phyloP scores from a whole-genome alignment of 441 rosid species.

The Populus hybrid region DNA sequence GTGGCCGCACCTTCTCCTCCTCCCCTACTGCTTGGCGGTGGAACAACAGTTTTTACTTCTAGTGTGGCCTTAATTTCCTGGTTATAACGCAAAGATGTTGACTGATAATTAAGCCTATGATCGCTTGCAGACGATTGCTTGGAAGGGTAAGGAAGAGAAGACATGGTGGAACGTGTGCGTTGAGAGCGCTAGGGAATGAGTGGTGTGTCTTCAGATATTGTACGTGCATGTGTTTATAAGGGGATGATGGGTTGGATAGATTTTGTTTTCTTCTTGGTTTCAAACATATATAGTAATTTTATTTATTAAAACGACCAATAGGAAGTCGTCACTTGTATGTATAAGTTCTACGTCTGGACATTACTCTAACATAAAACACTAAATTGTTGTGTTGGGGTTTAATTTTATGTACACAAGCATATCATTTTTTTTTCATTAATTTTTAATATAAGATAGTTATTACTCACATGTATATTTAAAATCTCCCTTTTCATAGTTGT shows the following conservation, averaged over 20 bases:
- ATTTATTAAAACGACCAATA: too few relatives aligned
- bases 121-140: neutral
- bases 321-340: neutral
- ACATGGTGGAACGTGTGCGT: neutral
- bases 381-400: neutral
- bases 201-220: neutral
- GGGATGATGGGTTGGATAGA: neutral
- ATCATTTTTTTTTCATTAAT: too few relatives aligned
- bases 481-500: too few relatives aligned
- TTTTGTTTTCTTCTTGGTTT: too few relatives aligned
- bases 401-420: too few relatives aligned
- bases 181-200: neutral
- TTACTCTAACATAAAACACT: neutral
- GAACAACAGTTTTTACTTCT: neutral
- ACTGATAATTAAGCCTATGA: neutral
- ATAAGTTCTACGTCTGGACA: neutral
- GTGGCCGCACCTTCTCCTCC: too few relatives aligned
- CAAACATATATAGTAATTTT: too few relatives aligned
- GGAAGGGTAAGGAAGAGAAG: neutral
- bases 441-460: too few relatives aligned
- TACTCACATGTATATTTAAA: too few relatives aligned
- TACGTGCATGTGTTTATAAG: neutral
- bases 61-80: neutral
- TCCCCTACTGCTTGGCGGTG: neutral
- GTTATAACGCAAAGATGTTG: neutral